A percentile compares a stretch with the other conserved stretches of the same genome.
These are phyloP conservation scores for Populus simonii DNA, from an alignment of 345 rosid genomes.

Conservation along the genomic window DNA sequence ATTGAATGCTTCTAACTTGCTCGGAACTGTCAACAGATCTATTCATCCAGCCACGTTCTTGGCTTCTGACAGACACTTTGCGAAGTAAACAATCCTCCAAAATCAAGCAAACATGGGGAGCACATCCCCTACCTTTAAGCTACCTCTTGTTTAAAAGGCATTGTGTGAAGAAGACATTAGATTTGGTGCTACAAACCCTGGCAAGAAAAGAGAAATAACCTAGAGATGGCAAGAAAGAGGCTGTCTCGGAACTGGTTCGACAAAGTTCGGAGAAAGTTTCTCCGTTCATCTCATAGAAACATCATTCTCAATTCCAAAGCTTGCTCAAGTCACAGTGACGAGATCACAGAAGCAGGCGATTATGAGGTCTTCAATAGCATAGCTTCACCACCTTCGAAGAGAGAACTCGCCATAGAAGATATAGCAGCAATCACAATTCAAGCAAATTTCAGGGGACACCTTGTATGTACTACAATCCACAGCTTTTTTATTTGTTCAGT, in stretches of 20 bases:
- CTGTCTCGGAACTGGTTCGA: conserved; percentile 36
- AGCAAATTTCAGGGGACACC: conserved; percentile 78
- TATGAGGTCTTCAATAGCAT: neutral
- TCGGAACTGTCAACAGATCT: neutral
- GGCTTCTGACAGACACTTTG: conserved; percentile 3
- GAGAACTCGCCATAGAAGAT: conserved; percentile 31
- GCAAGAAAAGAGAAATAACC: neutral
- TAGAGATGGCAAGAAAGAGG: conserved; percentile 23
- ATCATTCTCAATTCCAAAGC: conserved; percentile 15
- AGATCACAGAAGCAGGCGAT: conserved; percentile 1
- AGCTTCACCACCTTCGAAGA: neutral
- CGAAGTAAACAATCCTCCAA: neutral
- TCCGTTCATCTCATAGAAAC: conserved; percentile 14
- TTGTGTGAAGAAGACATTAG: neutral
- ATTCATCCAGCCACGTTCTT: conserved; percentile 15
- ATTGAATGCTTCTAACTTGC: neutral
- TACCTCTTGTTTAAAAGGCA: neutral
- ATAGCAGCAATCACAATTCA: conserved; percentile 72
- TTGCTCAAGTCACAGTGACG: conserved; percentile 16
- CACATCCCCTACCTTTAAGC: conserved; percentile 32
- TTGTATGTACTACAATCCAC: conserved; percentile 36
- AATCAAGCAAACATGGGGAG: conserved; percentile 30
- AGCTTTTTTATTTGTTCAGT: neutral
- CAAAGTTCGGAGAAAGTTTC: conserved; percentile 31
- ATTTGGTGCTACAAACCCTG: conserved; percentile 1